Percentiles rank a stretch among this genome's conserved stretches.
Evolutionary conservation across 2,329 filamentous ascomycete genomes (phyloP).

Genomic region (Thielaviopsis punctulata): DNA sequence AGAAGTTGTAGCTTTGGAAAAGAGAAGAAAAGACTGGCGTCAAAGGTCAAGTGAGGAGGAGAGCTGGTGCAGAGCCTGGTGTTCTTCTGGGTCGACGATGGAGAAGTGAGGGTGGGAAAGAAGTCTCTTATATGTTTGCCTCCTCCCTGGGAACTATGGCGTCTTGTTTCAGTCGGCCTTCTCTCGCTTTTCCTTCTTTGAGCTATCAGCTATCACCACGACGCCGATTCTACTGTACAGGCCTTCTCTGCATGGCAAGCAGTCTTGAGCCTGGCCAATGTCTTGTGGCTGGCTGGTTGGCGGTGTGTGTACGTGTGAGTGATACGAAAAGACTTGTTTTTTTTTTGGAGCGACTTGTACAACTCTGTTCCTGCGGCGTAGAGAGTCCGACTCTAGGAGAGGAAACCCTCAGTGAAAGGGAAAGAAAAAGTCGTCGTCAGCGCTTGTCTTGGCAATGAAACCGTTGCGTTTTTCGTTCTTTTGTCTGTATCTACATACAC

Average conservation of each 20-base stretch:
- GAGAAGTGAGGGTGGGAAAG: background rate
- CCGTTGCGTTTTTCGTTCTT: background rate
- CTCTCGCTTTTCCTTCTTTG: too few relatives aligned
- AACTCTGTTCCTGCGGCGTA: too few relatives aligned
- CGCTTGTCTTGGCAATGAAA: background rate
- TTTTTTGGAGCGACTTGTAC: too few relatives aligned
- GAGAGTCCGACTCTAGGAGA: background rate
- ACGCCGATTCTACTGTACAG: too few relatives aligned
- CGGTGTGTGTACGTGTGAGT: too few relatives aligned
- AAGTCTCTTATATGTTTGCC: background rate
- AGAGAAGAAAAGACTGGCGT: background rate
- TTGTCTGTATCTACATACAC: background rate
- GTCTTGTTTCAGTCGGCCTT: too few relatives aligned
- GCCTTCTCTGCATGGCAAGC: too few relatives aligned
- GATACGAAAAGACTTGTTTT: too few relatives aligned
- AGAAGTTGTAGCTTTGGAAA: background rate
- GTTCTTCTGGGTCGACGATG: background rate
- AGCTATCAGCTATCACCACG: too few relatives aligned
- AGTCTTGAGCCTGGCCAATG: too few relatives aligned
- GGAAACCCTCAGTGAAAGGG: background rate
- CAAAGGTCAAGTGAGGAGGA: background rate
- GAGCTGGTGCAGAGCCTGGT: background rate
- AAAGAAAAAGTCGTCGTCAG: background rate
- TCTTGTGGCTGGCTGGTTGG: too few relatives aligned
- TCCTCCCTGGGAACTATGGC: background rate